Evolutionary conservation across 495 filamentous ascomycete species (phyloP).

Genomic region (Articulospora tetracladia): DNA sequence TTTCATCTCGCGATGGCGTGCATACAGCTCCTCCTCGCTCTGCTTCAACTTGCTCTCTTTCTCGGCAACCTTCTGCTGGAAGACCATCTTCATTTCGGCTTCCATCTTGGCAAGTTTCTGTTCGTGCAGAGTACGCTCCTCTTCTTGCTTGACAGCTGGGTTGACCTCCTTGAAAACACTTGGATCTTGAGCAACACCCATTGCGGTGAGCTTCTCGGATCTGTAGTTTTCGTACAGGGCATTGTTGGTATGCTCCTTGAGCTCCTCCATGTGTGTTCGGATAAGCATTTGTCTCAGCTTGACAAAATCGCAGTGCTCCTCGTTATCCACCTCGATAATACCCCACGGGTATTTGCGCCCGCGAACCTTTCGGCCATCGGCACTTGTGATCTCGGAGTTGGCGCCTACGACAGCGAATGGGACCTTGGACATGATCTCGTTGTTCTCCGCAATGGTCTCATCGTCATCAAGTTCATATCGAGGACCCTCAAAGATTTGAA

Average conservation of each 20-base stretch:
- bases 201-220: slow-evolving; percentile 94
- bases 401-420: slow-evolving; percentile 97
- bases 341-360: slow-evolving; percentile 98
- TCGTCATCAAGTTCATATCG: slow-evolving; percentile 98
- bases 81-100: slow-evolving; percentile 99
- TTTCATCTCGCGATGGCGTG: slow-evolving; percentile 98
- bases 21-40: slow-evolving; percentile 97
- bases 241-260: slow-evolving; percentile 99
- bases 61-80: slow-evolving; percentile 99
- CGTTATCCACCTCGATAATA: slow-evolving; percentile 98
- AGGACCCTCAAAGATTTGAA: slow-evolving; percentile 98
- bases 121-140: slow-evolving; percentile 95
- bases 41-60: slow-evolving; percentile 99
- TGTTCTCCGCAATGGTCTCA: slow-evolving; percentile 99
- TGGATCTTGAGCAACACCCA: slow-evolving; percentile 97
- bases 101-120: slow-evolving; percentile 99
- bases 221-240: slow-evolving; percentile 98
- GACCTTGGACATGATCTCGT: slow-evolving; percentile 99
- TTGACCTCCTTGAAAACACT: slow-evolving; percentile 99
- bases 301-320: slow-evolving; percentile 99
- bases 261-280: slow-evolving; percentile 99
- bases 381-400: slow-evolving; percentile 83
- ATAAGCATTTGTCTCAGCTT: slow-evolving; percentile 99
- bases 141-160: slow-evolving; percentile 99
- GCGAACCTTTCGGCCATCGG: slow-evolving; percentile 93